phyloP scores from a whole-genome alignment of 768 basidiomycete genomes.

The Gymnopilus junonius region DNA sequence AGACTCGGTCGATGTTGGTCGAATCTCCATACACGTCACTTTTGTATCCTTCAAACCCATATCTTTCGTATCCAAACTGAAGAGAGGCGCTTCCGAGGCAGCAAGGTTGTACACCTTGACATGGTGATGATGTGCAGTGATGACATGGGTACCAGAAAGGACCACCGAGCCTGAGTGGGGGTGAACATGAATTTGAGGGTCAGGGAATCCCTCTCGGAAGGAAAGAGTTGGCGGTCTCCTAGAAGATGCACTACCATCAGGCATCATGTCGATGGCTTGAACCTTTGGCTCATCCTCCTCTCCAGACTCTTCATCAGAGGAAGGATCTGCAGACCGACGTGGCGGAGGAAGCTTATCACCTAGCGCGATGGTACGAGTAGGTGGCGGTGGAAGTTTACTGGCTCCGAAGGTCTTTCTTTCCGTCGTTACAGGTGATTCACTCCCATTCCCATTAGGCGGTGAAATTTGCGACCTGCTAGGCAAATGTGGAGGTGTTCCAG shows the following conservation, averaged over 20 bases:
- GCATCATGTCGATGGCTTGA: conserved; percentile 55
- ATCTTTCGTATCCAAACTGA: conserved; percentile 64
- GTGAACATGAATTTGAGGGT: conserved; percentile 60
- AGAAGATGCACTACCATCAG: conserved; percentile 72
- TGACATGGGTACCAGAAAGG: conserved; percentile 59
- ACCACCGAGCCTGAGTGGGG: conserved; percentile 59
- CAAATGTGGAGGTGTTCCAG: conserved; percentile 26
- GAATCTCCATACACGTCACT: conserved; percentile 80
- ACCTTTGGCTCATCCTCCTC: conserved; percentile 62
- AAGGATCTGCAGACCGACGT: conserved; percentile 49
- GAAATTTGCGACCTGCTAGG: conserved; percentile 26
- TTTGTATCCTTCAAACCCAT: conserved; percentile 68
- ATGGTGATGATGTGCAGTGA: conserved; percentile 61
- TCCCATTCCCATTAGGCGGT: conserved; percentile 18
- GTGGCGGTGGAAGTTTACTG: conserved; percentile 67
- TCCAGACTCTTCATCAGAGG: conserved; percentile 56
- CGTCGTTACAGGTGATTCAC: conserved; percentile 20
- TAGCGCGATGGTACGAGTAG: conserved; percentile 70
- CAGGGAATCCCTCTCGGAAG: conserved; percentile 43
- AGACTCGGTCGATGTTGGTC: conserved; percentile 46
- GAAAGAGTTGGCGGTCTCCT: conserved; percentile 51
- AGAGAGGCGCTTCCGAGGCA: conserved; percentile 46
- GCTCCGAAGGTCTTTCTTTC: conserved; percentile 46
- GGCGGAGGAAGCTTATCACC: conserved; percentile 74
- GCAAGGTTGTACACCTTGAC: conserved; percentile 68